These are phyloP conservation scores for Mucor mucedo DNA, from an alignment of 371 early-diverging fungal species.

Conservation along the genomic window DNA sequence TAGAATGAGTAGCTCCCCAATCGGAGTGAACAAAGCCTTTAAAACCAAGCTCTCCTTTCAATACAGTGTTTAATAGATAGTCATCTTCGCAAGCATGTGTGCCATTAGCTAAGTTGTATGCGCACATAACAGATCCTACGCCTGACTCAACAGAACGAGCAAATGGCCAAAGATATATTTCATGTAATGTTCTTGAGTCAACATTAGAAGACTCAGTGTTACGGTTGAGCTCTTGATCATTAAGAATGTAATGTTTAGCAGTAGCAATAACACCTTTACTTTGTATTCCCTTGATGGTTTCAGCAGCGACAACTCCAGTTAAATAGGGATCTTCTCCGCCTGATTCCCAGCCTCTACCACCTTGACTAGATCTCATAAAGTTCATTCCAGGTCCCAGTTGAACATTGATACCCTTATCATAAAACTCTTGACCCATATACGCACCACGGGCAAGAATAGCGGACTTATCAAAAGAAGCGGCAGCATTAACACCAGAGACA, in stretches of 20 bases:
- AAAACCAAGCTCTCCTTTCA: conserved; percentile 61
- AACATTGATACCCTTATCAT: conserved; percentile 55
- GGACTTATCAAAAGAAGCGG: conserved; percentile 57
- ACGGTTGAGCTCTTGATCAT: conserved; percentile 54
- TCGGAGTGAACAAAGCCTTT: conserved; percentile 49
- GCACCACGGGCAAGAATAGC: conserved; percentile 52
- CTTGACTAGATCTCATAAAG: conserved; percentile 48
- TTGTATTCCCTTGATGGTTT: conserved; percentile 47
- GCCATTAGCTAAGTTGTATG: conserved; percentile 58
- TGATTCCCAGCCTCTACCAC: conserved; percentile 67
- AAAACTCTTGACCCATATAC: conserved; percentile 59
- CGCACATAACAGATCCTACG: conserved; percentile 62
- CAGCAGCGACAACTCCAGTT: conserved; percentile 36
- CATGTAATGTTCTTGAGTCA: conserved; percentile 60
- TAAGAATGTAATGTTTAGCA: conserved; percentile 57
- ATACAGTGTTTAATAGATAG: conserved; percentile 41
- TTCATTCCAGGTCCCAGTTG: conserved; percentile 60
- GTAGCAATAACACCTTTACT: conserved; percentile 55
- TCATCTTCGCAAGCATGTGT: conserved; percentile 59
- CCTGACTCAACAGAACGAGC: conserved; percentile 58
- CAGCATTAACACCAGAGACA: conserved; percentile 57
- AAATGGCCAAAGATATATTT: conserved; percentile 65
- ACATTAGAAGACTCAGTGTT: conserved; percentile 35
- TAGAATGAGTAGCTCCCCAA: conserved; percentile 43
- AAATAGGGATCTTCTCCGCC: conserved; percentile 69